phyloP scores from a whole-genome alignment of 768 basidiomycete species.

The Tephrocybe sp. region DNA sequence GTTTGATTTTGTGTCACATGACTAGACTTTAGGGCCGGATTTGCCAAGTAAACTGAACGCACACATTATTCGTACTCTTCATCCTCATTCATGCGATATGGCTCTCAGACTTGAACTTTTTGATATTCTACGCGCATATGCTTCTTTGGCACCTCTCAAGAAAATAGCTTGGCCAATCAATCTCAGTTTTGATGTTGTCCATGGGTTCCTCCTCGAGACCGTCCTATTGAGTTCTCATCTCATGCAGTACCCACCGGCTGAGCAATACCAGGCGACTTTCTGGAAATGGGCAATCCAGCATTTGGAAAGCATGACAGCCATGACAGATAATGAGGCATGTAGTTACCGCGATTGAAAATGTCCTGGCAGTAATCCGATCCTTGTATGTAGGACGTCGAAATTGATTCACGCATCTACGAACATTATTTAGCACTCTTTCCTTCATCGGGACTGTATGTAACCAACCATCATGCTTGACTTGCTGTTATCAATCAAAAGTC shows the following conservation, averaged over 20 bases:
- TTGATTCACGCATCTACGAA: slow-evolving; percentile 66
- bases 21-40: slow-evolving; percentile 21
- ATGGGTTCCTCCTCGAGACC: slow-evolving; percentile 52
- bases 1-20: slow-evolving; percentile 30
- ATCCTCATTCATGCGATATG: too few relatives aligned
- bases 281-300: slow-evolving; percentile 71
- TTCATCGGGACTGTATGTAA: slow-evolving; percentile 32
- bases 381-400: slow-evolving; percentile 49
- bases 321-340: slow-evolving; percentile 48
- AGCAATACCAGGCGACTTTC: slow-evolving; percentile 60
- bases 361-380: slow-evolving; percentile 1
- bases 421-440: slow-evolving; percentile 53
- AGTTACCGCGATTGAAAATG: slow-evolving; percentile 1
- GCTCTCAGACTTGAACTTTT: slow-evolving; percentile 29
- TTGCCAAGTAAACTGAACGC: background rate
- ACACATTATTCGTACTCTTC: too few relatives aligned
- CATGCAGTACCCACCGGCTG: slow-evolving; percentile 58
- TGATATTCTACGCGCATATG: slow-evolving; percentile 50
- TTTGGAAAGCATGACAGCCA: slow-evolving; percentile 44
- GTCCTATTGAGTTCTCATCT: slow-evolving; percentile 58
- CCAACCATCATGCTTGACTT: background rate
- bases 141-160: slow-evolving; percentile 47
- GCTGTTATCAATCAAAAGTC: slow-evolving; percentile 1
- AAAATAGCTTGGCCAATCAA: slow-evolving; percentile 40
- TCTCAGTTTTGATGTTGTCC: slow-evolving; percentile 38